phyloP scores from a whole-genome alignment of 1,284 basidiomycete genomes.

The Malassezia obtusa region DNA sequence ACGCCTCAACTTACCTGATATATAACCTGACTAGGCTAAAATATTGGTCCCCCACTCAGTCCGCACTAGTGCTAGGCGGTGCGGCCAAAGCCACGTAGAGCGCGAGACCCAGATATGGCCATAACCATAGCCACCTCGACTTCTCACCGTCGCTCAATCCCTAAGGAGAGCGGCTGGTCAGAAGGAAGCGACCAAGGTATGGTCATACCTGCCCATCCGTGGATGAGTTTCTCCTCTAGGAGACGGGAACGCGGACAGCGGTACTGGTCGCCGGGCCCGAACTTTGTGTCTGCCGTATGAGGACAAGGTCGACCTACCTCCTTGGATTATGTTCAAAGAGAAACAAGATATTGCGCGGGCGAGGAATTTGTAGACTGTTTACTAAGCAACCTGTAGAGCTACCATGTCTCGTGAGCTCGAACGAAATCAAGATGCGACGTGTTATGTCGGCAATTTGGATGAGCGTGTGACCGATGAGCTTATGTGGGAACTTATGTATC shows the following conservation, averaged over 20 bases:
- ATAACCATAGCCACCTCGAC: not conserved
- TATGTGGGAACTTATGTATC: slow-evolving; percentile 96
- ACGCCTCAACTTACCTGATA: not conserved
- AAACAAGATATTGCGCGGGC: not conserved
- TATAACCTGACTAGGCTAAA: not conserved
- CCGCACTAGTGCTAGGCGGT: slow-evolving; percentile 6
- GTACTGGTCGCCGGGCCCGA: slow-evolving; percentile 15
- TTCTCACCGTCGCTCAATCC: slow-evolving; percentile 17
- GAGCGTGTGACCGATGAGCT: slow-evolving; percentile 87
- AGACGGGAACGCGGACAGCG: slow-evolving; percentile 20
- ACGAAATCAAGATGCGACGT: slow-evolving; percentile 47
- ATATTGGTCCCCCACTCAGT: slow-evolving; percentile 10
- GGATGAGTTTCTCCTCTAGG: slow-evolving; percentile 13
- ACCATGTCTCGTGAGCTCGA: slow-evolving; percentile 36
- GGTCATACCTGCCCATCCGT: slow-evolving; percentile 7
- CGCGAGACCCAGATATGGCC: not conserved
- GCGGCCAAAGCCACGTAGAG: not conserved
- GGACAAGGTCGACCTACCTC: slow-evolving; percentile 5
- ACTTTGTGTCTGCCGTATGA: slow-evolving; percentile 16
- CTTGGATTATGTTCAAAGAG: slow-evolving; percentile 19
- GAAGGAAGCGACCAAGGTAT: not conserved
- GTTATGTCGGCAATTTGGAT: slow-evolving; percentile 71
- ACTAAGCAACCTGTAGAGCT: not conserved
- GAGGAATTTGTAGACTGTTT: not conserved
- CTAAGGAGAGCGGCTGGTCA: slow-evolving; percentile 12